A percentile compares a stretch with the other conserved stretches of the same genome.
phyloP scores from a whole-genome alignment of 495 filamentous ascomycete genomes.

The Cryomyces minteri region DNA sequence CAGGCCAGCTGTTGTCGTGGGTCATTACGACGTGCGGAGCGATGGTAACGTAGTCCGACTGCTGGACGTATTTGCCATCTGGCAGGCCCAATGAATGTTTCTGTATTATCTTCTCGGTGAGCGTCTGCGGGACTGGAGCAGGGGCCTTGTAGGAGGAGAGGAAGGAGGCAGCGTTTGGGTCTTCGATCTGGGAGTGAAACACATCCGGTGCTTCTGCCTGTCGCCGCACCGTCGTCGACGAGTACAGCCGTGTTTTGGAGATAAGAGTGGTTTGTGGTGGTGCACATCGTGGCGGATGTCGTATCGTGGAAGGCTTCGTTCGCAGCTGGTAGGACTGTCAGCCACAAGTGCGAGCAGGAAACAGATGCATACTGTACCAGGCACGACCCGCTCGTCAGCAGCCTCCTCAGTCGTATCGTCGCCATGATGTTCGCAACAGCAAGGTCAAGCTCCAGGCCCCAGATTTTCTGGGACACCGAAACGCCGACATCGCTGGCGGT shows the following conservation, averaged over 20 bases:
- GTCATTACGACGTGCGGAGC: constrained; percentile 65
- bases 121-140: constrained; percentile 43
- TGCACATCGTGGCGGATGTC: background rate
- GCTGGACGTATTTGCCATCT: constrained; percentile 36
- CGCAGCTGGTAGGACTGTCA: background rate
- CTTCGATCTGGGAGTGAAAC: constrained; percentile 23
- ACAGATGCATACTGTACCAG: no score
- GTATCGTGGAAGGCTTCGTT: background rate
- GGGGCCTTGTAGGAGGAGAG: constrained; percentile 17
- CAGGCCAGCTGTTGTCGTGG: constrained; percentile 86
- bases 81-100: constrained; percentile 51
- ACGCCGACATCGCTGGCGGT: no score
- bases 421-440: no score
- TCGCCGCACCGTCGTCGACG: background rate
- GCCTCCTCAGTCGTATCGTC: no score
- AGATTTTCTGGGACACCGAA: no score
- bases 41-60: constrained; percentile 36
- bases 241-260: background rate
- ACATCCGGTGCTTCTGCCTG: constrained; percentile 14
- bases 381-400: no score
- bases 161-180: constrained; percentile 15
- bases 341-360: background rate
- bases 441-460: no score
- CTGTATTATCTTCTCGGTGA: constrained; percentile 90
- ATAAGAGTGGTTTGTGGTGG: background rate